Percentiles rank a stretch among this genome's conserved stretches.
Conservation (phyloP, 371 early-diverging fungal genomes). For the Fennellomyces sp. region DNA sequence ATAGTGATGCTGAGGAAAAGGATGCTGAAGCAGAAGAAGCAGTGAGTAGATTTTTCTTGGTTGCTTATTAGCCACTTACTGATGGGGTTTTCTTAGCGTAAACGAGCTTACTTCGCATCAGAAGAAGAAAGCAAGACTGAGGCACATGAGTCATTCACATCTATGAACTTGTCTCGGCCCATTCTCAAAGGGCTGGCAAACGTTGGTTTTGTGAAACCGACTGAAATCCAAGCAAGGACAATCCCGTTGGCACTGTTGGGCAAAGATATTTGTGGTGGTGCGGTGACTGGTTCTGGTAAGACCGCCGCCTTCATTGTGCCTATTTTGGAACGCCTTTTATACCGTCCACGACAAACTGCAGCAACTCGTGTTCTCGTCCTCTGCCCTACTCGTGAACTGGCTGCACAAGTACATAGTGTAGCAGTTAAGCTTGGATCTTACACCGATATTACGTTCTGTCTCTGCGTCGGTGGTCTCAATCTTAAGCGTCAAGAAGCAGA, state of each 20-base stretch:
- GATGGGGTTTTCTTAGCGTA: constrained; percentile 47
- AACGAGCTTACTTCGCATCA: constrained; percentile 77
- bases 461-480: constrained; percentile 95
- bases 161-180: constrained; percentile 93
- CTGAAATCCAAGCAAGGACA: constrained; percentile 95
- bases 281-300: constrained; percentile 99
- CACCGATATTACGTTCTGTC: constrained; percentile 85
- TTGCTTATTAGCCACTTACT: neutral
- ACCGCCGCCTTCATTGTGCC: constrained; percentile 99
- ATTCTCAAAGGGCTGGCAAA: constrained; percentile 91
- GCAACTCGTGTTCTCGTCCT: constrained; percentile 94
- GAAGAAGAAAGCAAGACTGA: constrained; percentile 54
- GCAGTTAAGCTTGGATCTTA: constrained; percentile 85
- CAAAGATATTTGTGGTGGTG: constrained; percentile 99
- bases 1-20: constrained; percentile 46
- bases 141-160: constrained; percentile 75
- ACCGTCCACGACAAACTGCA: constrained; percentile 80
- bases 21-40: constrained; percentile 44
- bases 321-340: constrained; percentile 93
- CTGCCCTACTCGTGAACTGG: constrained; percentile 99
- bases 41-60: neutral
- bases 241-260: constrained; percentile 98
- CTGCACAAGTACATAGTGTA: constrained; percentile 95
- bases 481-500: constrained; percentile 92
- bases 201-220: constrained; percentile 93